Base-by-base conservation (phyloP, 805 yeast genomes). In the Pichia occidentalis region DNA sequence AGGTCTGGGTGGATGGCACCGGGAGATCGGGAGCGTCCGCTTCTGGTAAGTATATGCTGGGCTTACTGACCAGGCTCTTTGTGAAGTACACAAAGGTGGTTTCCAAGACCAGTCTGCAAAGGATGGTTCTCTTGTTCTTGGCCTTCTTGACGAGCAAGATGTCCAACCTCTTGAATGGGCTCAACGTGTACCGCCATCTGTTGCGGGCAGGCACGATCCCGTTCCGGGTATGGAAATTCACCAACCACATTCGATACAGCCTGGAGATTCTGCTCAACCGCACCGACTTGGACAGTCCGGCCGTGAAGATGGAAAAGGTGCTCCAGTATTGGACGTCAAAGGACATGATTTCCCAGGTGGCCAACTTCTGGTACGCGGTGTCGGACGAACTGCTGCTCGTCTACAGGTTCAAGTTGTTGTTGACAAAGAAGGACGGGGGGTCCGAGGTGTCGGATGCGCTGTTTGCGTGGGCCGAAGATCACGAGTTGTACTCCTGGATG, bases 181-280 rank as follows among this genome's bases (percentile, higher is more conserved):
- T 73, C 36, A 71, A 70, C 36, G 58, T 70, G 9, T 82, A 77
- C 56, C 71, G 92, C 57, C 85, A 79, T 51, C 67, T 77, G 37
- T 58, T 81, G 47, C 67, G 90, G 48, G 80, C 80, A 43, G 90
- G 88, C 28, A 73, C 77, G 31, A 67, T 82, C 6, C 86, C 86
- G 2, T 75, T 78, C 56, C 65, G 80, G 45, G 29, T 76, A 3
- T 52, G 68, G 25, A 55, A 61, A 19, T 45, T 73, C 13, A 34
- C 54, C 22, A 46, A 45, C 14, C 69, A 67, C 43, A 10, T 74
- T 1, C 41, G 34, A 1, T 34, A 43, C 1, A 50, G 59, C 13
- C 26, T 56, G 10, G 30, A 50, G 3, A 34, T 43, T 10, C 11
- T 54, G 4, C 32, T 41, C 5, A 46, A 39, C 21, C 17, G 20